Conservation (phyloP, 2,329 filamentous ascomycete genomes). For the Pseudogymnoascus sp. region DNA sequence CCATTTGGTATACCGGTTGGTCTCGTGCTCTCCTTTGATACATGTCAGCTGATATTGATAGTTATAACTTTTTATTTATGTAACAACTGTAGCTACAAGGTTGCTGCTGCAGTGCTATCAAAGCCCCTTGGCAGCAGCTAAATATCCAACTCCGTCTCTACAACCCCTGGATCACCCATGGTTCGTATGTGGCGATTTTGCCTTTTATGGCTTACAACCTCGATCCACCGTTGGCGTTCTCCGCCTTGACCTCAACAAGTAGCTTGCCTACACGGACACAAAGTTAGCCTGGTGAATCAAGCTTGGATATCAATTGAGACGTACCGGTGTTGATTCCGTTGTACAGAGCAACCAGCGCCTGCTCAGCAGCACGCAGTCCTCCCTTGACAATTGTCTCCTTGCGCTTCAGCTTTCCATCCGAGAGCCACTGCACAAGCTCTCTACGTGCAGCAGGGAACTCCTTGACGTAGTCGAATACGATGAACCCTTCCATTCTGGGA, state of each 20-base stretch:
- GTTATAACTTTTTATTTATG: background rate
- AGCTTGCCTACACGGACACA: slow-evolving; percentile 37
- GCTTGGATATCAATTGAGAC: slow-evolving; percentile 5
- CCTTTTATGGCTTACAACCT: slow-evolving; percentile 24
- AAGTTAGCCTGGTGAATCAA: background rate
- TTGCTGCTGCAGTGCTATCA: background rate
- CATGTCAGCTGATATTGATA: background rate
- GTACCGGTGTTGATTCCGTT: slow-evolving; percentile 61
- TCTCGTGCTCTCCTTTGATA: background rate
- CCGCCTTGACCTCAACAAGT: slow-evolving; percentile 45
- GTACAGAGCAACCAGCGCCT: slow-evolving; percentile 57
- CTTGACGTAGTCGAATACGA: slow-evolving; percentile 59
- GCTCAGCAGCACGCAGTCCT: slow-evolving; percentile 56
- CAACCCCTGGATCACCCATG: background rate
- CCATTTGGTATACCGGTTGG: background rate
- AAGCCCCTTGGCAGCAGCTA: background rate
- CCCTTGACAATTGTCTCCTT: slow-evolving; percentile 65
- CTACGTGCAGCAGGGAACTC: slow-evolving; percentile 50
- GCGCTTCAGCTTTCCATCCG: slow-evolving; percentile 62
- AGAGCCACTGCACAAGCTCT: slow-evolving; percentile 60
- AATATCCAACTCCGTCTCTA: background rate
- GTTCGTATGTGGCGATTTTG: background rate
- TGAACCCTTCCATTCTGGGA: slow-evolving; percentile 59
- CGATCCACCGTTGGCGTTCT: slow-evolving; percentile 23
- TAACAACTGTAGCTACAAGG: background rate